These are phyloP conservation scores for Aureobasidium namibiae DNA, from an alignment of 2,329 filamentous ascomycete species.

Conservation along the genomic window DNA sequence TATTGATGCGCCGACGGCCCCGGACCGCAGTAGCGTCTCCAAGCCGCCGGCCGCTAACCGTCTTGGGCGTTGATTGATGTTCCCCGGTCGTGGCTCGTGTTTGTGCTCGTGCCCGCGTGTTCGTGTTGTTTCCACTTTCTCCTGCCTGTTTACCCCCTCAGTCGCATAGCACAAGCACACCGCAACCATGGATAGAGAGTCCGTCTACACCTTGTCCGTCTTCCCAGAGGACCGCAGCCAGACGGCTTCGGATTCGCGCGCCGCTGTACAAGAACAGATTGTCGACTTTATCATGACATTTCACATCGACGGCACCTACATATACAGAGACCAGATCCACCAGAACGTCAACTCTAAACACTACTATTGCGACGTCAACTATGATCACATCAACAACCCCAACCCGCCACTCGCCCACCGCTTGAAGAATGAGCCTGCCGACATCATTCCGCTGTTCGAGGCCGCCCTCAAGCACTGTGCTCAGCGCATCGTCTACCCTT, in stretches of 20 bases:
- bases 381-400: conserved; percentile 90
- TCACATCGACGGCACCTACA: conserved; percentile 70
- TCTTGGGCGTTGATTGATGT: neutral
- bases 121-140: neutral
- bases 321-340: conserved; percentile 74
- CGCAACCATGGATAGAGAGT: conserved; percentile 70
- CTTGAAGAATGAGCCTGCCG: conserved; percentile 79
- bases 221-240: conserved; percentile 43
- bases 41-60: neutral
- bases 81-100: neutral
- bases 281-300: conserved; percentile 91
- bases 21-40: no score
- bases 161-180: neutral
- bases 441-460: conserved; percentile 96
- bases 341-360: conserved; percentile 92
- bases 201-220: conserved; percentile 76
- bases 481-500: conserved; percentile 84
- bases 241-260: conserved; percentile 26
- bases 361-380: conserved; percentile 93
- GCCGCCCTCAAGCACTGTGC: conserved; percentile 82
- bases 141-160: neutral
- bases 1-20: no score
- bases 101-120: neutral
- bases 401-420: conserved; percentile 91
- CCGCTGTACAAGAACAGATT: conserved; percentile 65